Evolutionary conservation across 495 filamentous ascomycete species (phyloP).

Genomic region (Podospora fimiseda): DNA sequence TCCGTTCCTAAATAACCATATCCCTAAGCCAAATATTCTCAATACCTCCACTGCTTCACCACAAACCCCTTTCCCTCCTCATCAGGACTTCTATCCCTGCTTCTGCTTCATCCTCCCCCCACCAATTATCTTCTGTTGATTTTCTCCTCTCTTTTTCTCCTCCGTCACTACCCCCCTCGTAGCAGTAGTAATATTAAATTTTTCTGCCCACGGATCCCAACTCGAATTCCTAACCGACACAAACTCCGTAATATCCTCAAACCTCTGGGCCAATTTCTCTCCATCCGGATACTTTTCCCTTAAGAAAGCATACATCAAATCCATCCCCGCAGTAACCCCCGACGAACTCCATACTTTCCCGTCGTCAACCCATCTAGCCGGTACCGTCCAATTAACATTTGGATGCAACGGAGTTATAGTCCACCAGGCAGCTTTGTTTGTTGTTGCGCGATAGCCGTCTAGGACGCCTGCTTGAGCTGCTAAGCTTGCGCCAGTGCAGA

Average conservation of each 20-base stretch:
- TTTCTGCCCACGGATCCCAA: constrained; percentile 11
- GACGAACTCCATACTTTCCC: constrained; percentile 25
- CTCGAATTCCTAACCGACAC: constrained; percentile 10
- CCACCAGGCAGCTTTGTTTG: constrained; percentile 54
- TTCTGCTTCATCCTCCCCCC: background rate
- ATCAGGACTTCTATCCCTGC: background rate
- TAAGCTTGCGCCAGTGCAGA: constrained; percentile 47
- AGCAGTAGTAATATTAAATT: constrained; percentile 7
- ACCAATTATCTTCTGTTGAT: background rate
- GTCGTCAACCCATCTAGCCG: constrained; percentile 24
- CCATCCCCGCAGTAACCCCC: constrained; percentile 18
- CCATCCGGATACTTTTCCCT: constrained; percentile 18
- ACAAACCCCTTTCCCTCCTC: background rate
- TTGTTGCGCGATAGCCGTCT: constrained; percentile 45
- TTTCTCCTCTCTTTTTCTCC: background rate
- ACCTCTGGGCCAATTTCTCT: constrained; percentile 4
- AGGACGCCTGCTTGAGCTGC: constrained; percentile 44
- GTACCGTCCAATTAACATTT: constrained; percentile 19
- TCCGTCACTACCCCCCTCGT: background rate
- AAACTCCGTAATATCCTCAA: constrained; percentile 10
- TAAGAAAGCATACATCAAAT: constrained; percentile 17
- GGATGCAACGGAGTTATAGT: constrained; percentile 13
- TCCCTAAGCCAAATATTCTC: no score
- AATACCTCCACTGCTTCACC: no score
- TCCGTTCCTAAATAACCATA: no score